Base-by-base conservation (phyloP, 2,329 filamentous ascomycete species). In the Venturia asperata region DNA sequence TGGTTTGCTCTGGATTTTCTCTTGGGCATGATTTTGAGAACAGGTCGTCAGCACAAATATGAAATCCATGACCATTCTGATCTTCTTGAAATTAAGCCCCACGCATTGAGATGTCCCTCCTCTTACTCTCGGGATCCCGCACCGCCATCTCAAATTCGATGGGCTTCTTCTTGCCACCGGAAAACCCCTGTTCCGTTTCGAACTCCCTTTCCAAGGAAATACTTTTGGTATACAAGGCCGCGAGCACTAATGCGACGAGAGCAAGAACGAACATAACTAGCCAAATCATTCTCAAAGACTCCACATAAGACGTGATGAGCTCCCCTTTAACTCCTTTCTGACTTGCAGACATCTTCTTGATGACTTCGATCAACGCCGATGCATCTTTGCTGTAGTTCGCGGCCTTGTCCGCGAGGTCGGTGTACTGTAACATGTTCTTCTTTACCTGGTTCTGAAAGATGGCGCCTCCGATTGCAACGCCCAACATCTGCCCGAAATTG, bases 341-440 rank as follows among this genome's bases (percentile, higher is more conserved):
- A 21, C 39, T 42, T 7, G 71, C 74, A 19, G 79, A 76, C 77
- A 87, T 83, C 1, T 70, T 70, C 71, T 81, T 83, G 72, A 87
- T 85, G 65, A 86, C 75, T 66, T 82, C 77, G 0, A 87, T 83
- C 19, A 87, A 75, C 0, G 80, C 81, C 0, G 84, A 83, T 0
- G 85, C 83, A 71, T 88, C 83, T 63, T 79, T 78, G 19, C 82
- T 81, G 70, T 84, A 84, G 60, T 78, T 76, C 2, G 68, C 72
- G 0, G 83, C 82, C 65, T 78, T 72, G 9, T 74, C 72, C 0
- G 80, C 81, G 62, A 85, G 79, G 27, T 75, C 73, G 0, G 81
- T 76, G 60, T 80, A 81, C 1, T 73, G 76, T 15, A 77, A 68
- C 60, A 75, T 62, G 24, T 71, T 67, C 5, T 58, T 65, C 30